Percentiles rank a stretch among this genome's conserved stretches.
phyloP scores from a whole-genome alignment of 768 basidiomycete genomes.

The Ramaria sp. region DNA sequence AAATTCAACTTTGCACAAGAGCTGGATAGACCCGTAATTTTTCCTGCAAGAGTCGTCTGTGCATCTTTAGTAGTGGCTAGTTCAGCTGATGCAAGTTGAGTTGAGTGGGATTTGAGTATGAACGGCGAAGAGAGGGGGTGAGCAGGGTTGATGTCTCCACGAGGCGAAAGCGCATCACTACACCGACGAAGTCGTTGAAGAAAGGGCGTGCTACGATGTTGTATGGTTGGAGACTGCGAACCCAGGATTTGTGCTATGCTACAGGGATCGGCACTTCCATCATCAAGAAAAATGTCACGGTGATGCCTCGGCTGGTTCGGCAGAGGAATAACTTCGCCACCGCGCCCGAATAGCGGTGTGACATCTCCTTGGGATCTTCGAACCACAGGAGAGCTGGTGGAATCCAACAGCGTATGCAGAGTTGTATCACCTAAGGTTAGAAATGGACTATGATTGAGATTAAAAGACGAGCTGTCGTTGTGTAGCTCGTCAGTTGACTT shows the following conservation, averaged over 20 bases:
- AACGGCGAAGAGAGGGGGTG: neutral
- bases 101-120: neutral
- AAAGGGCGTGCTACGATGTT: neutral
- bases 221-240: neutral
- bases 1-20: neutral
- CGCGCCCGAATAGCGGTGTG: neutral
- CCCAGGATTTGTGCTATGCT: neutral
- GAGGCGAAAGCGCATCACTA: neutral
- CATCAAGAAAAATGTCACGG: neutral
- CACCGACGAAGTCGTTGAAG: neutral
- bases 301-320: neutral
- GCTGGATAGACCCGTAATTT: neutral
- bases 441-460: neutral
- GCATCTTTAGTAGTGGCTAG: neutral
- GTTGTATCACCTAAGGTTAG: neutral
- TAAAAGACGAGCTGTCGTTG: neutral
- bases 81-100: neutral
- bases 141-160: neutral
- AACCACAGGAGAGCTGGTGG: neutral
- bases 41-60: neutral
- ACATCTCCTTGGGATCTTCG: slow-evolving; percentile 5
- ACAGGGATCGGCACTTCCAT: neutral
- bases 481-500: neutral
- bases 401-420: neutral
- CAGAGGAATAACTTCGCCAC: neutral